phyloP scores from a whole-genome alignment of 768 basidiomycete genomes.

The Pleurotus cornucopiae region DNA sequence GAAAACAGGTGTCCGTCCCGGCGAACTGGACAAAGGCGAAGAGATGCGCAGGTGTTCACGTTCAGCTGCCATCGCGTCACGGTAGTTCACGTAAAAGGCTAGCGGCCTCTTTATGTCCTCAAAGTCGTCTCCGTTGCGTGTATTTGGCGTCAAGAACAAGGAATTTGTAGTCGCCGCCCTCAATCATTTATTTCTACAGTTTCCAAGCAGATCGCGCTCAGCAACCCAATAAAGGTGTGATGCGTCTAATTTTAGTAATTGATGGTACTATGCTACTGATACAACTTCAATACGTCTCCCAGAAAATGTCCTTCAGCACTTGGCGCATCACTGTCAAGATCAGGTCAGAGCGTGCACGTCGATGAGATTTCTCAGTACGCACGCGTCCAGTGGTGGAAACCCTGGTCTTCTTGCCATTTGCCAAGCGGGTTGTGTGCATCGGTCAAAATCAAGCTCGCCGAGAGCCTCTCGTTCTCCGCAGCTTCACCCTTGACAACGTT shows the following conservation, averaged over 20 bases:
- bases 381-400: constrained; percentile 75
- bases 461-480: constrained; percentile 31
- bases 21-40: constrained; percentile 38
- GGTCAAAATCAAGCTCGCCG: constrained; percentile 44
- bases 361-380: constrained; percentile 22
- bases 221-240: not conserved
- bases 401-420: constrained; percentile 61
- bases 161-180: not conserved
- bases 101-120: not conserved
- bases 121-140: constrained; percentile 2
- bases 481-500: constrained; percentile 29
- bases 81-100: constrained; percentile 10
- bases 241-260: constrained; percentile 8
- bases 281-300: constrained; percentile 66
- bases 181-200: not conserved
- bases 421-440: constrained; percentile 62
- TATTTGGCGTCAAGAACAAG: not conserved
- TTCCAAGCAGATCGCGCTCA: not conserved
- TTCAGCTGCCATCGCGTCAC: constrained; percentile 18
- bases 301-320: constrained; percentile 65
- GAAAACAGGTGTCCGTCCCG: constrained; percentile 41
- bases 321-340: constrained; percentile 64
- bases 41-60: constrained; percentile 34
- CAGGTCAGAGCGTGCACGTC: not conserved
- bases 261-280: not conserved